Evolutionary conservation across 2,329 filamentous ascomycete genomes (phyloP).

Genomic region (Fusarium longipes): DNA sequence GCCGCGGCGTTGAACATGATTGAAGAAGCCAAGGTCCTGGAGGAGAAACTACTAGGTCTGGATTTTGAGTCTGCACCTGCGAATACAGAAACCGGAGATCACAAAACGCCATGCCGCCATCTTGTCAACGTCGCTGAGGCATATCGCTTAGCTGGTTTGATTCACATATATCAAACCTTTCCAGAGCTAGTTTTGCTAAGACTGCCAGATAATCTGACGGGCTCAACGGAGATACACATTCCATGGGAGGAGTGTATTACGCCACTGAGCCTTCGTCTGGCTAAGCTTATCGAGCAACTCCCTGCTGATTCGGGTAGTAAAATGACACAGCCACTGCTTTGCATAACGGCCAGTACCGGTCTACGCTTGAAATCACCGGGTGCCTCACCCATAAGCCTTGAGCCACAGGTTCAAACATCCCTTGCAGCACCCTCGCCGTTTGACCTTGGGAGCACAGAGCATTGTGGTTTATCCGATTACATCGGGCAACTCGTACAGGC

Average conservation of each 20-base stretch:
- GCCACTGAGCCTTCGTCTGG: constrained; percentile 46
- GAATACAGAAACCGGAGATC: constrained; percentile 46
- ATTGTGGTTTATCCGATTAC: constrained; percentile 32
- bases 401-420: neutral
- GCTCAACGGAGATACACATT: constrained; percentile 9
- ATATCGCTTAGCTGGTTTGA: constrained; percentile 51
- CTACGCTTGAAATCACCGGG: constrained; percentile 34
- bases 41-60: constrained; percentile 49
- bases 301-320: constrained; percentile 50
- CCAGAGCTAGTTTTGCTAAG: constrained; percentile 49
- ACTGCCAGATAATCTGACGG: constrained; percentile 36
- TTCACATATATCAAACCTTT: constrained; percentile 56
- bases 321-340: constrained; percentile 51
- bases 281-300: constrained; percentile 48
- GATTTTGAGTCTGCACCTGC: constrained; percentile 39
- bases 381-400: rapidly evolving
- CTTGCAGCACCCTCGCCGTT: neutral
- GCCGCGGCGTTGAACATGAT: constrained; percentile 43
- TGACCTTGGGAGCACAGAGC: constrained; percentile 6
- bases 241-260: constrained; percentile 51
- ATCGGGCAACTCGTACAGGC: constrained; percentile 24
- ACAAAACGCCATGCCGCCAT: constrained; percentile 44
- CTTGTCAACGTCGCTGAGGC: constrained; percentile 53
- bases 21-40: constrained; percentile 48
- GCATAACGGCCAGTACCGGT: constrained; percentile 51